phyloP scores from a whole-genome alignment of 75 land plant species.

The Chamaecyparis obtusa region DNA sequence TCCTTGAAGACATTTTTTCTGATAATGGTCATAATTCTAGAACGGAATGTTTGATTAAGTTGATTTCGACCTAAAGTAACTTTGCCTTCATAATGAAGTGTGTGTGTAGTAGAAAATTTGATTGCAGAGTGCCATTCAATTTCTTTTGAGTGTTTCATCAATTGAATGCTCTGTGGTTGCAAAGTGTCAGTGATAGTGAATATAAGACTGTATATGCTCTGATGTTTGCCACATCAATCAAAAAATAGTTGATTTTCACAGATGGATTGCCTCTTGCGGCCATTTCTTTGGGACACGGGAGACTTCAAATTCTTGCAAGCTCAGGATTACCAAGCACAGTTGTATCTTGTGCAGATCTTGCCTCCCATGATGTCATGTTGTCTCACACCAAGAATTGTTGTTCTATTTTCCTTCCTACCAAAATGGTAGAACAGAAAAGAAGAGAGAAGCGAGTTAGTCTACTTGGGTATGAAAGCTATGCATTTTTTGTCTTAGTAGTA shows the following conservation, averaged over 20 bases:
- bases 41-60: too few relatives aligned
- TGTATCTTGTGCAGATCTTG: too few relatives aligned
- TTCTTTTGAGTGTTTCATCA: background rate
- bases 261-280: background rate
- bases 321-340: too few relatives aligned
- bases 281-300: background rate
- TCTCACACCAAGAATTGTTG: too few relatives aligned
- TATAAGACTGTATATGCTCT: background rate
- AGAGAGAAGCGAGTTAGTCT: background rate
- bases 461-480: background rate
- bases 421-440: too few relatives aligned
- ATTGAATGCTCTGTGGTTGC: background rate
- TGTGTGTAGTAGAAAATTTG: background rate
- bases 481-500: too few relatives aligned
- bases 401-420: too few relatives aligned
- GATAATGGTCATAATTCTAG: too few relatives aligned
- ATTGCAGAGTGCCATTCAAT: background rate
- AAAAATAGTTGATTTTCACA: background rate
- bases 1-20: too few relatives aligned
- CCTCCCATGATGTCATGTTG: too few relatives aligned
- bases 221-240: background rate
- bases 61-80: too few relatives aligned
- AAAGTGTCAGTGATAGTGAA: background rate
- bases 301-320: background rate
- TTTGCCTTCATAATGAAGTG: background rate